Base-by-base conservation (phyloP, 176 grass and related monocot genomes). In the Cocos nucifera region DNA sequence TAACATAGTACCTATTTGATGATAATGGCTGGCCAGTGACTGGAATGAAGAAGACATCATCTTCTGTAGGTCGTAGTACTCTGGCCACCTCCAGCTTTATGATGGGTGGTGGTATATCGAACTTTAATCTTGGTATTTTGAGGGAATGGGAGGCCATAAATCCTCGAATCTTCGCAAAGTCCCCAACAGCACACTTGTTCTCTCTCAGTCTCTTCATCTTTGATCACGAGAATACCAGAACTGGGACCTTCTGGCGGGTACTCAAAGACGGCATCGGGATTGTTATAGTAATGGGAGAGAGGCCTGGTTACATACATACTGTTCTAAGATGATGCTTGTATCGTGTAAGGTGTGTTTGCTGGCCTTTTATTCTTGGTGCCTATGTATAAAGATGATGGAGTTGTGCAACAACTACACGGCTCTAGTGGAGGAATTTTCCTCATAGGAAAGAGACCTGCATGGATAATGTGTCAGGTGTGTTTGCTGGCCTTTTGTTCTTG, bases 1-100 rank as follows among this genome's bases (percentile, higher is more conserved):
- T 71, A 15, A 71, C 62, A 73, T 82, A 82, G 49, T 89, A 89
- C 20, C 80, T 81, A 77, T 70, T 85, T 12, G 70, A 58, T 0
- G 86, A 35, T 5, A 76, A 66, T 0, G 80, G 89, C 56, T 44
- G 35, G 35, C 10, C 35, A 3, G 2, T 44, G 35, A 3, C 35
- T 14, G 72, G 83, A 4, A 86, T 57, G 48, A 86, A 61, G 26
- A 77, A 15, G 15, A 29, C 78, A 5, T 27, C 49, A 1, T 35
- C 27, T 0, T 0, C 12, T 18, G 21, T 48, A 30, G 53, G 10
- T 17, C 5, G 0, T 7, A 3, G 4, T 15, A 44, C 12, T 0
- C 8, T 78, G 12, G 53, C 18, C 50, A 1, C 16, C 20, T 6
- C 17, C 21, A 49, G 24, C 22, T 0, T 21, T 21, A 21, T 50